Percentiles rank a stretch among this genome's conserved stretches.
phyloP scores from a whole-genome alignment of 768 basidiomycete genomes.

The Cantharellus cinnabarinus region DNA sequence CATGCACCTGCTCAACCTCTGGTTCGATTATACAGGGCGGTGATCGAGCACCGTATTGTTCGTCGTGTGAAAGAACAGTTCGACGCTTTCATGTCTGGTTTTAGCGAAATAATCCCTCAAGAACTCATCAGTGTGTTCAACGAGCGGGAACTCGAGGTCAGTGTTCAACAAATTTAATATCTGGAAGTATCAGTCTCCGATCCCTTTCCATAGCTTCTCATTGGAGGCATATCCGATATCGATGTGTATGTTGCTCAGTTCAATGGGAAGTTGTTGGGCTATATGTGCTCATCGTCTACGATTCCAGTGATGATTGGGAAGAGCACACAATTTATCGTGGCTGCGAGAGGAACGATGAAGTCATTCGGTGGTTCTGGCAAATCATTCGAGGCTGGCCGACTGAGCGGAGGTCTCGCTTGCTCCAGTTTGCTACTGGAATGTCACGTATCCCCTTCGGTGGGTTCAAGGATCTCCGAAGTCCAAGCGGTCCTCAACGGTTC shows the following conservation, averaged over 20 bases:
- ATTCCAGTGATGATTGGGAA: constrained; percentile 80
- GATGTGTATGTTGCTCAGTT: constrained; percentile 52
- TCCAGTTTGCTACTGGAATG: not conserved
- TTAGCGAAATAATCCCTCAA: constrained; percentile 96
- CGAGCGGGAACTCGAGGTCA: constrained; percentile 57
- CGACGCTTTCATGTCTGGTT: constrained; percentile 98
- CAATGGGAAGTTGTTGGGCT: not conserved
- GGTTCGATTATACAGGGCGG: constrained; percentile 10
- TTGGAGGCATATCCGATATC: constrained; percentile 99
- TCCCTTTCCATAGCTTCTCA: constrained; percentile 34
- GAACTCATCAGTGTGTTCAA: constrained; percentile 63
- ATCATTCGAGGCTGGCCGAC: not conserved
- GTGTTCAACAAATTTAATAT: constrained; percentile 2
- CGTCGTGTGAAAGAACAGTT: constrained; percentile 97
- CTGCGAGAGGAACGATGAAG: not conserved
- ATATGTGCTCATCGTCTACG: not conserved
- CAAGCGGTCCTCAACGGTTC: constrained; percentile 88
- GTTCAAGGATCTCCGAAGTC: constrained; percentile 96
- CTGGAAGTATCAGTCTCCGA: not conserved
- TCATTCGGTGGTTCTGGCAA: not conserved
- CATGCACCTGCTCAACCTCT: not conserved
- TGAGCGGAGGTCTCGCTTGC: not conserved
- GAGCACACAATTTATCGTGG: constrained; percentile 21
- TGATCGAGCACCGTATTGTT: constrained; percentile 94
- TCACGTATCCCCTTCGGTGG: constrained; percentile 59